Conservation (phyloP, 352 stramenopile species). For the Phytophthora fragariaefolia region DNA sequence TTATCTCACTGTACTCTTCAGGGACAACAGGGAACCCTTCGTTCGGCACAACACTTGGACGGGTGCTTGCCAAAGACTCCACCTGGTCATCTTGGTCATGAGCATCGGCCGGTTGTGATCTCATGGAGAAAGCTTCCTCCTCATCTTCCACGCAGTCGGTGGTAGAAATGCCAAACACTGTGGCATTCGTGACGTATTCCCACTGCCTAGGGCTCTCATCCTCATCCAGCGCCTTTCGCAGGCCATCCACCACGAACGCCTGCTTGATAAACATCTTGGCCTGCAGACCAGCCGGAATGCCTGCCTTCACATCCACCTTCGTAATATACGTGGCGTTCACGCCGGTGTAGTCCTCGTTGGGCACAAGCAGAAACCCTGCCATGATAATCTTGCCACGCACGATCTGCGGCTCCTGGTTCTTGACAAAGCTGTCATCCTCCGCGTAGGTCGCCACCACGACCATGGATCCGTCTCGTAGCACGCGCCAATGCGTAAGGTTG, state of each 20-base stretch:
- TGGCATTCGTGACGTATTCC: constrained; percentile 58
- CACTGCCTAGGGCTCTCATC: constrained; percentile 33
- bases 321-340: constrained; percentile 70
- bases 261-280: constrained; percentile 82
- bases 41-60: constrained; percentile 36
- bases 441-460: constrained; percentile 56
- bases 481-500: constrained; percentile 78
- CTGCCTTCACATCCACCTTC: constrained; percentile 69
- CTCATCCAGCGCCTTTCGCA: constrained; percentile 64
- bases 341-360: constrained; percentile 63
- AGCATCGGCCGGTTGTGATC: constrained; percentile 20
- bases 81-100: constrained; percentile 29
- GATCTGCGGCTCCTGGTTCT: constrained; percentile 49
- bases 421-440: constrained; percentile 49
- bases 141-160: constrained; percentile 59
- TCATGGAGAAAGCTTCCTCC: constrained; percentile 35
- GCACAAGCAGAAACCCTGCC: constrained; percentile 68
- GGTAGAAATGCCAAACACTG: constrained; percentile 50
- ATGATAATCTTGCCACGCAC: constrained; percentile 62
- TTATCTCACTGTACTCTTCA: constrained; percentile 57
- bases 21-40: constrained; percentile 56
- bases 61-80: constrained; percentile 19
- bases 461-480: constrained; percentile 64
- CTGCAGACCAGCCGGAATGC: constrained; percentile 58
- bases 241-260: constrained; percentile 65